Evolutionary conservation across 768 basidiomycete species (phyloP).

Genomic region (Phaeotremella skinneri): DNA sequence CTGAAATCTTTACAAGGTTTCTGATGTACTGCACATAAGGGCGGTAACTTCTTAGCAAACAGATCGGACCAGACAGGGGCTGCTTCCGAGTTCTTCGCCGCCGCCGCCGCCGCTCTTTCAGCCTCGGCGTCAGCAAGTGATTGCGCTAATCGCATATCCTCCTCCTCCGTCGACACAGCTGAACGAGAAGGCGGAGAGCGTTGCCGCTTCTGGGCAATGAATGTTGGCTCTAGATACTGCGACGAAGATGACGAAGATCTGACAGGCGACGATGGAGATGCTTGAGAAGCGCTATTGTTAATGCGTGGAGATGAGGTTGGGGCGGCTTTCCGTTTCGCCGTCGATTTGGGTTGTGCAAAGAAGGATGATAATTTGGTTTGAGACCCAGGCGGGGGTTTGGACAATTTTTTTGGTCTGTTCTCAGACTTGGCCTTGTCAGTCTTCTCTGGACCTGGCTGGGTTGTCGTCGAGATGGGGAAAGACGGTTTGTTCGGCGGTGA

Average conservation of each 20-base stretch:
- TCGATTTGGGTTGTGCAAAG: slow-evolving; percentile 34
- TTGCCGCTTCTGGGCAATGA: neutral
- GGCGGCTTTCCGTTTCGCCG: slow-evolving; percentile 16
- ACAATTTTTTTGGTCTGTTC: neutral
- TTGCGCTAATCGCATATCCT: slow-evolving; percentile 33
- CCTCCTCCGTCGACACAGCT: slow-evolving; percentile 17
- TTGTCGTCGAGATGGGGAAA: neutral
- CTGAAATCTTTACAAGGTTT: slow-evolving; percentile 50
- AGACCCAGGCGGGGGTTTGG: slow-evolving; percentile 7
- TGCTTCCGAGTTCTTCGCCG: slow-evolving; percentile 32
- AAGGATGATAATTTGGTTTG: slow-evolving; percentile 42
- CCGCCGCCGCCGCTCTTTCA: slow-evolving; percentile 21
- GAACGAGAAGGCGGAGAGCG: slow-evolving; percentile 6
- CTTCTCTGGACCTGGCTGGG: neutral
- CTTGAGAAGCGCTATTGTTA: neutral
- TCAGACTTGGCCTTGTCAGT: neutral
- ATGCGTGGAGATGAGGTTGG: slow-evolving; percentile 2
- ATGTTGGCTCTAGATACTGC: neutral
- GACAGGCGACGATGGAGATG: slow-evolving; percentile 9
- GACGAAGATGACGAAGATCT: slow-evolving; percentile 1
- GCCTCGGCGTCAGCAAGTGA: slow-evolving; percentile 37
- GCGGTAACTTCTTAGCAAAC: slow-evolving; percentile 50
- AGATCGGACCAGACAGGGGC: slow-evolving; percentile 45
- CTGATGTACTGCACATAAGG: slow-evolving; percentile 47
- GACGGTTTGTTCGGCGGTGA: neutral